These are phyloP conservation scores for Venturia effusa DNA, from an alignment of 2,329 filamentous ascomycete species.

Conservation along the genomic window DNA sequence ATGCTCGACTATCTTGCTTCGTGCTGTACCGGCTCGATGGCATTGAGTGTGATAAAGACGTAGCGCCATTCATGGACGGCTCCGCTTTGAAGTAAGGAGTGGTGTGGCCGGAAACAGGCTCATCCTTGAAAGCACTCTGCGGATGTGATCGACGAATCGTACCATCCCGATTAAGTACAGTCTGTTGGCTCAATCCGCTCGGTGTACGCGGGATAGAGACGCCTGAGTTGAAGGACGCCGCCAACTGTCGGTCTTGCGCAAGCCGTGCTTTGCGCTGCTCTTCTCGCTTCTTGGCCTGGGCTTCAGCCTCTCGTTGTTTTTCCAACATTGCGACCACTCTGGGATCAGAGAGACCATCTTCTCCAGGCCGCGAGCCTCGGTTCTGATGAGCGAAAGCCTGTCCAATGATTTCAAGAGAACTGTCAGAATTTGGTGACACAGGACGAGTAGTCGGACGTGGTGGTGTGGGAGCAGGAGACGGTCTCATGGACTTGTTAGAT, in stretches of 20 bases:
- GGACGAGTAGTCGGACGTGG: background rate
- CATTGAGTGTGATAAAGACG: background rate
- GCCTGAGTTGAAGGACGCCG: background rate
- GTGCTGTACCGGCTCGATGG: background rate
- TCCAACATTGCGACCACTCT: background rate
- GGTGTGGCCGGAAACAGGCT: background rate
- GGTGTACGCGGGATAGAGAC: background rate
- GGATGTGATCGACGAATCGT: background rate
- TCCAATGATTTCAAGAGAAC: background rate
- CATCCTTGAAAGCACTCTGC: background rate
- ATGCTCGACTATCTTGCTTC: background rate
- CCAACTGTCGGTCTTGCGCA: background rate
- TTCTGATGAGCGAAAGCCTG: background rate
- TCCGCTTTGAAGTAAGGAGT: background rate
- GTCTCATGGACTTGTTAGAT: background rate
- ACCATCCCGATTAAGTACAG: conserved; percentile 3
- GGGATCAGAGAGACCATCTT: background rate
- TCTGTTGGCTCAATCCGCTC: background rate
- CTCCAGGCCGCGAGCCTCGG: background rate
- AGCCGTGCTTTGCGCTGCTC: background rate
- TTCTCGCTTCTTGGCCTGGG: background rate
- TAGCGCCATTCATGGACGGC: background rate
- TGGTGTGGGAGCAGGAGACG: background rate
- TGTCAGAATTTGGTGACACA: background rate
- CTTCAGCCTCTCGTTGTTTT: background rate